Evolutionary conservation across 345 rosid species (phyloP).

Genomic region (Cardiospermum halicacabum): DNA sequence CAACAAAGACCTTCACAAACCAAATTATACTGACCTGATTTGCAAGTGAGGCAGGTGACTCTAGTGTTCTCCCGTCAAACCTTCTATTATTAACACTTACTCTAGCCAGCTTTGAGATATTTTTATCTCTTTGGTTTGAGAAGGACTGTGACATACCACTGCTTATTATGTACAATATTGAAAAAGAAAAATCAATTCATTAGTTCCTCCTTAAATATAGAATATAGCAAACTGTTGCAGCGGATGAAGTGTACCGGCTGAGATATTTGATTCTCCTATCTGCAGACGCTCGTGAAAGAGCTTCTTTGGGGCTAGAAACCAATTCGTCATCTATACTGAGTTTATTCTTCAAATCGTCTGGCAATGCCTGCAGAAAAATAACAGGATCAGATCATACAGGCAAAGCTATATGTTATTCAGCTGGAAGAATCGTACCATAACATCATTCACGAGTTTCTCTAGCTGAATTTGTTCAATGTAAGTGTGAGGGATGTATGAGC

Average conservation of each 20-base stretch:
- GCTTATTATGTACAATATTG: slow-evolving; percentile 17
- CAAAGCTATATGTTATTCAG: slow-evolving; percentile 6
- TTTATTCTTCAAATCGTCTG: slow-evolving; percentile 89
- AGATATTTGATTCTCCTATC: slow-evolving; percentile 89
- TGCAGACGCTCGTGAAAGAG: slow-evolving; percentile 94
- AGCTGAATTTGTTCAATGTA: slow-evolving; percentile 97
- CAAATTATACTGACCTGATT: slow-evolving; percentile 52
- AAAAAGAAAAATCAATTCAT: slow-evolving; percentile 7
- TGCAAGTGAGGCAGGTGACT: slow-evolving; percentile 57
- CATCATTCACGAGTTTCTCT: slow-evolving; percentile 95
- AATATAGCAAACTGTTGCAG: slow-evolving; percentile 2
- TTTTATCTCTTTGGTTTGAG: slow-evolving; percentile 66
- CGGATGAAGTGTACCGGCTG: slow-evolving; percentile 59
- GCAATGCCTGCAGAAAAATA: slow-evolving; percentile 68
- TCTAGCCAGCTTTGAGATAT: slow-evolving; percentile 63
- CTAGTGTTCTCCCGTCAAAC: slow-evolving; percentile 68
- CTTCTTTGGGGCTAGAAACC: slow-evolving; percentile 91
- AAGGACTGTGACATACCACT: slow-evolving; percentile 64
- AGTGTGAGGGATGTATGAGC: slow-evolving; percentile 85
- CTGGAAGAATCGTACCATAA: slow-evolving; percentile 60
- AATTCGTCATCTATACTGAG: slow-evolving; percentile 91
- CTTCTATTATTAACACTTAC: slow-evolving; percentile 70
- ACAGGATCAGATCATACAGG: slow-evolving; percentile 22
- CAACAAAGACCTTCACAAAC: neutral
- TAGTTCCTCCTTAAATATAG: neutral